Percentiles rank a stretch among this genome's conserved stretches.
phyloP scores from a whole-genome alignment of 441 rosid genomes.

The Francoa sonchifolia region DNA sequence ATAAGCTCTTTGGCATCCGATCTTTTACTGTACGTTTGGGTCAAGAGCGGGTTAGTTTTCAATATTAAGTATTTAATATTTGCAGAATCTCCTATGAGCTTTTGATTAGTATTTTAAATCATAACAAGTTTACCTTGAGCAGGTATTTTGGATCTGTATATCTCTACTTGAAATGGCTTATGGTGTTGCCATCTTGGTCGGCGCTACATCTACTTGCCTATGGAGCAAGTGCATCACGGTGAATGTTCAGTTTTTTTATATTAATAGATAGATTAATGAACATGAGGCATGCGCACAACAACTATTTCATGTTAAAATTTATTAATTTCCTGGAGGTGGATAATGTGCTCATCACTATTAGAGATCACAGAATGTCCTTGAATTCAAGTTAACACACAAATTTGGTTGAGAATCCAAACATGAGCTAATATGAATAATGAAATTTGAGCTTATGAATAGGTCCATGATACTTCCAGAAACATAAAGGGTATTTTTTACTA shows the following conservation, averaged over 20 bases:
- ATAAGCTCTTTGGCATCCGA: conserved; percentile 64
- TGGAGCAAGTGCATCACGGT: conserved; percentile 91
- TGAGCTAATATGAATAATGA: too few relatives aligned
- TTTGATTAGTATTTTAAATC: background rate
- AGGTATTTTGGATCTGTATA: conserved; percentile 93
- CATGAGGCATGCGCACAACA: too few relatives aligned
- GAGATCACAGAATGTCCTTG: too few relatives aligned
- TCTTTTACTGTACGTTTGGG: conserved; percentile 83
- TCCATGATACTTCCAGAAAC: too few relatives aligned
- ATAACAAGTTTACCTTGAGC: conserved; percentile 3
- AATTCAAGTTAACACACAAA: too few relatives aligned
- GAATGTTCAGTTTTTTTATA: conserved; percentile 14
- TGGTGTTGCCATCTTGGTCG: conserved; percentile 58
- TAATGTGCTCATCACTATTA: too few relatives aligned
- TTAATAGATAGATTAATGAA: too few relatives aligned
- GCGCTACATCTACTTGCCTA: conserved; percentile 53
- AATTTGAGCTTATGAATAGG: too few relatives aligned
- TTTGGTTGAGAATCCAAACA: too few relatives aligned
- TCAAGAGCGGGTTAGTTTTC: conserved; percentile 47
- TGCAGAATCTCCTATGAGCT: background rate
- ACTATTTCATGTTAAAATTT: too few relatives aligned
- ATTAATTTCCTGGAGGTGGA: too few relatives aligned
- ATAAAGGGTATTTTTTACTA: too few relatives aligned
- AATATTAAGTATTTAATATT: background rate
- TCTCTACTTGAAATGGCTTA: conserved; percentile 79